phyloP scores from a whole-genome alignment of 805 yeast species.

The Starmerella tilneyi region DNA sequence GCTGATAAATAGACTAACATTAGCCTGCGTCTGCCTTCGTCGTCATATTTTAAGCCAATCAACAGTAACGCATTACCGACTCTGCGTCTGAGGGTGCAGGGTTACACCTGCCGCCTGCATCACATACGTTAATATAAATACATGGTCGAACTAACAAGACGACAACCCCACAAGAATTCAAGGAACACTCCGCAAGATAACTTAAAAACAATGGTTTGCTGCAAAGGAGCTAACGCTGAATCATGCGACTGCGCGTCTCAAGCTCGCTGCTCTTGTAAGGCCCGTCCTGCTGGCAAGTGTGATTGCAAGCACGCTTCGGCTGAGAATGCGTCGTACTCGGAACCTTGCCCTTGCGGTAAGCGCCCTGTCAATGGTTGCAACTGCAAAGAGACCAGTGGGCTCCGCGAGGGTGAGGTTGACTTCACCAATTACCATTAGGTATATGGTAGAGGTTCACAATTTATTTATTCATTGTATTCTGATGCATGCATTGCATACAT shows the following conservation, averaged over 20 bases:
- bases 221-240: slow-evolving; percentile 35
- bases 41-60: no score
- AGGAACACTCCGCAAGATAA: neutral
- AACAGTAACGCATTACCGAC: neutral
- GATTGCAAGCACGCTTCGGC: slow-evolving; percentile 42
- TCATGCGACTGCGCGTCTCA: slow-evolving; percentile 50
- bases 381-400: slow-evolving; percentile 40
- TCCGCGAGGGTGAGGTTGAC: slow-evolving; percentile 50
- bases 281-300: slow-evolving; percentile 49
- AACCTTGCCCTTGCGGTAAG: slow-evolving; percentile 51
- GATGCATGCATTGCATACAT: no score
- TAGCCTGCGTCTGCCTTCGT: no score
- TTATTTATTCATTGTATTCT: neutral
- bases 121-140: neutral
- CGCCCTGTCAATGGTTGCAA: slow-evolving; percentile 46
- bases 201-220: slow-evolving; percentile 32
- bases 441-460: neutral
- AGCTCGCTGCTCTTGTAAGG: slow-evolving; percentile 56
- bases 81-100: neutral
- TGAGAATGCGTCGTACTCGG: slow-evolving; percentile 42
- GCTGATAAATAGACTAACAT: no score
- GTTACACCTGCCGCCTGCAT: neutral
- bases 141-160: no score
- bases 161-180: neutral
- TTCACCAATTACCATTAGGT: slow-evolving; percentile 37